A percentile compares a stretch with the other conserved stretches of the same genome.
Evolutionary conservation across 345 rosid species (phyloP).

Genomic region (Rhodomyrtus tomentosa): DNA sequence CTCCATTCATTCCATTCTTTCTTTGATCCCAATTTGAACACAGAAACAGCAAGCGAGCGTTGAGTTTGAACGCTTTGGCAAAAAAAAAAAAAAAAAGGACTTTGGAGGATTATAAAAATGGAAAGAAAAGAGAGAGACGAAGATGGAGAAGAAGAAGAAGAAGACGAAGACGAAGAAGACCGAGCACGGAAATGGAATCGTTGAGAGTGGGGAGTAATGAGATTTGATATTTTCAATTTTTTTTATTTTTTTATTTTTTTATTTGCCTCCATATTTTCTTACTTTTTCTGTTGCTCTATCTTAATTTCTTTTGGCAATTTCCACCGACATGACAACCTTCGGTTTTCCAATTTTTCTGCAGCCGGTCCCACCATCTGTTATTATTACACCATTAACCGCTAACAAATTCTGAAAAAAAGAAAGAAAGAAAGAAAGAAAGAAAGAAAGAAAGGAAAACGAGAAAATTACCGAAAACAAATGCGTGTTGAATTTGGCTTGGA

Average conservation of each 20-base stretch:
- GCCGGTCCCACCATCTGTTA: not conserved
- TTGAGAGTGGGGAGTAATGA: not conserved
- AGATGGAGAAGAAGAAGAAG: not conserved
- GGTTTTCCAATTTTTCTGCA: not conserved
- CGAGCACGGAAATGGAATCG: not conserved
- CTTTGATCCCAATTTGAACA: not conserved
- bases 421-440: too few relatives aligned
- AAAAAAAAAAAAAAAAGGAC: not conserved
- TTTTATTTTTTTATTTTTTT: not conserved
- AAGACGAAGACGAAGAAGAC: not conserved
- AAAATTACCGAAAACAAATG: not conserved
- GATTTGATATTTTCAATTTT: not conserved
- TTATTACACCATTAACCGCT: not conserved
- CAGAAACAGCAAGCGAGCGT: not conserved
- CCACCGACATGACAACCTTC: conserved; percentile 1
- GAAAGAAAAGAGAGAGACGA: not conserved
- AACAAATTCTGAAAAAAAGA: not conserved
- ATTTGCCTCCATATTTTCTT: not conserved
- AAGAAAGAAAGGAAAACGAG: not conserved
- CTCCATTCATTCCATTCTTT: not conserved
- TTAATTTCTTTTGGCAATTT: not conserved
- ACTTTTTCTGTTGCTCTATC: not conserved
- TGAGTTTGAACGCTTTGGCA: not conserved
- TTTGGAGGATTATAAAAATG: not conserved
- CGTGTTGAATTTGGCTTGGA: not conserved